Base-by-base conservation (phyloP, 345 rosid genomes). In the Citrus cavaleriei region DNA sequence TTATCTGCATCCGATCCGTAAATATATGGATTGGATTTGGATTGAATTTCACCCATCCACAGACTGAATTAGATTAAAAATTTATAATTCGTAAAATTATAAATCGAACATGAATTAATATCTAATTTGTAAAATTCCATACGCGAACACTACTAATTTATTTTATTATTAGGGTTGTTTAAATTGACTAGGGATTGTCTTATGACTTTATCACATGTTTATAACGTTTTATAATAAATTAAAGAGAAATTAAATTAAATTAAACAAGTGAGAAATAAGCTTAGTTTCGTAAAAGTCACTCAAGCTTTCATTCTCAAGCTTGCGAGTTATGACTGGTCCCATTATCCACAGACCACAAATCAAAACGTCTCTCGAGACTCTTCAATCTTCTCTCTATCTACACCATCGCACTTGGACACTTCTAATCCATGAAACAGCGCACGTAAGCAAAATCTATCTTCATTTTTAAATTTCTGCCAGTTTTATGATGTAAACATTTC, bases 21-120 rank as follows among this genome's bases (percentile, higher is more conserved):
- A 0, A 37, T 0, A 7, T 37, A 37, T 37, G 0, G 0, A 37
- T 37, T 35, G 1, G 0, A 35, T 35, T 35, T 35, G 0, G 0
- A 37, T 37, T 37, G 2, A 37, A 7, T 37, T 37, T 35, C 0
- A 37, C 0, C 2, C 1, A 37, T 37, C 0, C 1, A 0, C 0
- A 0, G 0, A 37, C 0, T 37, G 0, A 37, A 6, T 37, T 37
- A 7, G 0, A 37, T 7, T 7, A 7, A 37, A 37, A 7, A 37
- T 37, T 37, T 37, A 7, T 37, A 37, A 37, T 37, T 0, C 0
- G 0, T 0, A 37, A 37, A 35, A 7, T 37, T 0, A 37, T 7
- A 7, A 7, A 37, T 37, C 2, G 1, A 1, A 37, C 7, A 37
- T 37, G 0, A 0, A 37, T 37, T 37, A 0, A 37, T 37, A 0